Evolutionary conservation across 441 rosid genomes (phyloP).

Genomic region (Populus trichocarpa): DNA sequence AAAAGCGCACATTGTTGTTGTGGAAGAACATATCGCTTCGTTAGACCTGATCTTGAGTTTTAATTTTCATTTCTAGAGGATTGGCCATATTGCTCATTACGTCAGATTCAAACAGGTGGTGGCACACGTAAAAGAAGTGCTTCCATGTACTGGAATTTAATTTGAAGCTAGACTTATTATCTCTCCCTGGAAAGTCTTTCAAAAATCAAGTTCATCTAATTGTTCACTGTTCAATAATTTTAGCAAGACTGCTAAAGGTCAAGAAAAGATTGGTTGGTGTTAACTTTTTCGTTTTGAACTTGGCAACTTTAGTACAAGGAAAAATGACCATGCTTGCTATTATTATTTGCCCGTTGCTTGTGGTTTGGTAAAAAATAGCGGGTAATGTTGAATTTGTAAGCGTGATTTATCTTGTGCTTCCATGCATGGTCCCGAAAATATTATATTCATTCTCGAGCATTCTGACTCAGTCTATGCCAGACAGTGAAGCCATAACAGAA

Average conservation of each 20-base stretch:
- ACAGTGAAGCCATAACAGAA: no score
- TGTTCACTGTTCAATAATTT: not conserved
- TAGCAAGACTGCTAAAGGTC: not conserved
- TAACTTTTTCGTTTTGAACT: no score
- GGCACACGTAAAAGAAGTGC: not conserved
- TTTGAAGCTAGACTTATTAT: not conserved
- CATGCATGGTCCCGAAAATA: not conserved
- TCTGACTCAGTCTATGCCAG: not conserved
- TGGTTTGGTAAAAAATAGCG: conserved; percentile 24
- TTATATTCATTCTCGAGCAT: not conserved
- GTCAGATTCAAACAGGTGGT: not conserved
- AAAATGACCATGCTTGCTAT: not conserved
- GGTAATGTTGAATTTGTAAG: conserved; percentile 22
- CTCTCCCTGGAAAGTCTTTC: not conserved
- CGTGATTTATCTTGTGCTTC: not conserved
- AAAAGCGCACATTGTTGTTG: not conserved
- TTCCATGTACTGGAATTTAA: not conserved
- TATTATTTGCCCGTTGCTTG: not conserved
- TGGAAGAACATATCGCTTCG: not conserved
- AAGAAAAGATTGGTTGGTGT: not conserved
- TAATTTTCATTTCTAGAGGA: conserved; percentile 1
- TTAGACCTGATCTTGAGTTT: not conserved
- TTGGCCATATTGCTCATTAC: not conserved
- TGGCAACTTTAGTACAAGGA: no score
- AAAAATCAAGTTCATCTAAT: not conserved